Evolutionary conservation across 306 rosid species (phyloP), one percentile per base, ranked within the genome.

Genomic region (Ormosia semicastrata): DNA sequence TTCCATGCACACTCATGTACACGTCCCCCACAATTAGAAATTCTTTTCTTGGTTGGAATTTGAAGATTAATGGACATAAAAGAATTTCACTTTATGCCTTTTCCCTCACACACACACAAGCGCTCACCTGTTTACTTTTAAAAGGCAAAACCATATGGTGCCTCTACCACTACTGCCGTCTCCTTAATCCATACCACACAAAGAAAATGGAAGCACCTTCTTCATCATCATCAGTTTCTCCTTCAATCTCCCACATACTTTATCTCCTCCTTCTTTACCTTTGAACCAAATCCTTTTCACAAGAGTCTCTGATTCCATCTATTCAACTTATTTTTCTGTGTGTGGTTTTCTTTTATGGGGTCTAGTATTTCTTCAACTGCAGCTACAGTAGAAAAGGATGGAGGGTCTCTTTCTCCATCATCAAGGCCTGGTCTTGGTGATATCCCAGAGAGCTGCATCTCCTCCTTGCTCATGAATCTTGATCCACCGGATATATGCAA

Each of bases 401-500:
- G 58, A 62, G 80, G 69, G 24, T 67, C 75, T 53, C 10, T 63
- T 70, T 53, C 77, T 34, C 17, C 79, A 14, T 67, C 82, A 34
- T 18, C 18, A 10, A 89, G 60, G 67, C 77, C 87, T 0, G 41
- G 87, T 65, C 88, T 93, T 10, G 89, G 90, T 40, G 93, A 93
- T 82, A 66, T 95, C 6, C 96, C 98, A n/a, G 99, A 93, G 78
- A 82, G 85, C 18, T 95, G 98, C 82, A 84, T 92, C 71, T 93
- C 97, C 1, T 88, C 79, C 2, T 17, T 95, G 47, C 70, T 93
- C 6, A 78, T 46, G 76, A 83, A 75, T 66, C 82, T 95, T 68
- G 95, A 93, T 52, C 98, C 99, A 8, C 92, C 82, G 0, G 98
- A 93, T 83, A 93, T 95, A 32, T 95, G 97, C 65, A 88, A 85